Evolutionary conservation across 352 stramenopile genomes (phyloP), one percentile per base, ranked within the genome.

Genomic region (Pythium myriotylum): DNA sequence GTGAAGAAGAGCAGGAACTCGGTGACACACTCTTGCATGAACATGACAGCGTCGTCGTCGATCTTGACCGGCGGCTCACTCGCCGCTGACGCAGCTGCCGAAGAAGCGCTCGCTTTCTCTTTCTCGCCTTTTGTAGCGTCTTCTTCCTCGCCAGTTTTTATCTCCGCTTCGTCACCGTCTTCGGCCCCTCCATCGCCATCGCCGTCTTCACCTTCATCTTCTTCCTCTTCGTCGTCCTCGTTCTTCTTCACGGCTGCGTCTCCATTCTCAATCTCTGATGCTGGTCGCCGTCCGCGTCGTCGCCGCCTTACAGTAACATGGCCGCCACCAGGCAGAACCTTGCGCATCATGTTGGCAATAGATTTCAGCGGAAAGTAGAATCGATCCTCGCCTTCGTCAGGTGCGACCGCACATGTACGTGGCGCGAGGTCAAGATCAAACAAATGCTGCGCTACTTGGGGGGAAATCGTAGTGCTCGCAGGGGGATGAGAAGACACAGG

Each of bases 11-110:
- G 48, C 13, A 95, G 54, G 50, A 95, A 95, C 68, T 95, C 86
- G 0, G 81, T 93, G 40, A 87, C 82, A 22, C 86, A 95, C 57
- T 95, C 86, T 55, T 95, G 86, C 79, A 95, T 89, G 32, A 93
- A 81, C 51, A 73, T 70, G 20, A 85, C 74, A 2, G 86, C 86
- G 23, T 88, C 81, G n/a, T 92, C 86, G 51, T 86, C 87, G 24
- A 95, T 87, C 49, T 84, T 89, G 57, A 93, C 71, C 17, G 74
- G 64, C 12, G 45, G 27, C 46, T 65, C 49, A 17, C 17, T 16
- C 0, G 19, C 40, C 17, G 41, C 57, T 7, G 43, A 19, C 32
- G 23, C 26, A 17, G 26, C 50, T 17, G 5, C 4, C 17, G 7
- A 19, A 22, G 52, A 9, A 20, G 20, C 23, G 3, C 17, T 17